Evolutionary conservation across 2,329 filamentous ascomycete species (phyloP), one percentile per base, ranked within the genome.

Genomic region (Knoxdaviesia capensis): DNA sequence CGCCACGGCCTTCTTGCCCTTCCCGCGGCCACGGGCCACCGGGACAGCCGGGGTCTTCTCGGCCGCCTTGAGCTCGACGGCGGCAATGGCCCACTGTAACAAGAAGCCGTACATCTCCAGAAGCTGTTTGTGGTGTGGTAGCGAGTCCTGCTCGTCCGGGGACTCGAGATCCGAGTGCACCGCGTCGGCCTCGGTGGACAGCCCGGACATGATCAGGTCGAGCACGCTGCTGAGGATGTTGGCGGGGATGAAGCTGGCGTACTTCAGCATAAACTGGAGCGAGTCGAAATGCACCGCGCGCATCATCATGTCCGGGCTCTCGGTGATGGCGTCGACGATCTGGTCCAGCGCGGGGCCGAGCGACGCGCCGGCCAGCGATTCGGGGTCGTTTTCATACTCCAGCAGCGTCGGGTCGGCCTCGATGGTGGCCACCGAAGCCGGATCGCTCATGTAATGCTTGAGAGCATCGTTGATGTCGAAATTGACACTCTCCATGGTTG

Each of bases 381-480:
- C 85, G 41, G 85, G 82, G 52, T 94, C 85, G 58, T 82, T 81
- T 64, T 96, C 90, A 71, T 84, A 92, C 56, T 96, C 88, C 52
- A 86, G 69, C 20, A 98, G 74, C 45, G 80, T 74, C 38, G 77
- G 61, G 51, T 90, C 81, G 43, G 87, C 90, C 58, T 96, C 88
- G 37, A 82, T 78, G 3, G 87, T 94, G 6, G 80, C 68, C 43
- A 96, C 81, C 35, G 75, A 73, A 38, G 77, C 68, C 6, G 90
- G 88, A 58, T 96, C 88, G 62, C 85, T 92, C 72, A 94, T 83
- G 63, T 94, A 98, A 58, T 84, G 74, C 68, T 94, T 94, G 59
- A 96, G 80, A 49, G 86, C 85, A 65, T 94, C 81, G 59, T 94
- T 94, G 61, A 98, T 84, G 59, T 96, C 84, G 64, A 98, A 98